Evolutionary conservation across 2,329 filamentous ascomycete genomes (phyloP).

Genomic region (Pseudogymnoascus sp.): DNA sequence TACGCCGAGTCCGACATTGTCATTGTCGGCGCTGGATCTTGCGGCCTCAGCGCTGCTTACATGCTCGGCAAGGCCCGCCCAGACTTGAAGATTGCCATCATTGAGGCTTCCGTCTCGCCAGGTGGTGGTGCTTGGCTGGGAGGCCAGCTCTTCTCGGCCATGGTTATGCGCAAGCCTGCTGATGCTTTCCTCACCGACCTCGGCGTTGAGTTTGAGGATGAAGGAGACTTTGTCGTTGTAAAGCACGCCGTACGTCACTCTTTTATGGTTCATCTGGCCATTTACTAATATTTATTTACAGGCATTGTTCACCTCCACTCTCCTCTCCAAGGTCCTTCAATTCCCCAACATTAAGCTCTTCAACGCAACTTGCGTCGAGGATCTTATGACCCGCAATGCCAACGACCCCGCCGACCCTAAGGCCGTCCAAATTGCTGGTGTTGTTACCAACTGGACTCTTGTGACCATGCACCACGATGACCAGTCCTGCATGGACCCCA

Average conservation of each 20-base stretch:
- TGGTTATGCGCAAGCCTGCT: constrained; percentile 91
- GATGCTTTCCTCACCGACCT: constrained; percentile 76
- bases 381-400: constrained; percentile 70
- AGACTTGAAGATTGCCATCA: constrained; percentile 84
- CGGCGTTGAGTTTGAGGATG: constrained; percentile 79
- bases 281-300: constrained; percentile 8
- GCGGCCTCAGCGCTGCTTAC: constrained; percentile 78
- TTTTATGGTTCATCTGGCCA: background rate
- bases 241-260: constrained; percentile 62
- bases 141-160: constrained; percentile 88
- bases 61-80: constrained; percentile 75
- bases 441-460: constrained; percentile 94
- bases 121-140: constrained; percentile 89
- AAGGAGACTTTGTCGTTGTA: constrained; percentile 82
- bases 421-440: constrained; percentile 68
- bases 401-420: constrained; percentile 35
- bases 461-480: constrained; percentile 82
- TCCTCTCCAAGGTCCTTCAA: constrained; percentile 72
- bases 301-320: constrained; percentile 81
- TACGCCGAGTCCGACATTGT: constrained; percentile 93
- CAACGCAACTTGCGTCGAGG: constrained; percentile 89
- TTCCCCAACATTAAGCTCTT: constrained; percentile 94
- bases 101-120: constrained; percentile 81
- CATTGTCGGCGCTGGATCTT: constrained; percentile 85
- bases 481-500: constrained; percentile 94